These are phyloP conservation scores for Lactifluus pinguis DNA, from an alignment of 768 basidiomycete species.

Conservation along the genomic window DNA sequence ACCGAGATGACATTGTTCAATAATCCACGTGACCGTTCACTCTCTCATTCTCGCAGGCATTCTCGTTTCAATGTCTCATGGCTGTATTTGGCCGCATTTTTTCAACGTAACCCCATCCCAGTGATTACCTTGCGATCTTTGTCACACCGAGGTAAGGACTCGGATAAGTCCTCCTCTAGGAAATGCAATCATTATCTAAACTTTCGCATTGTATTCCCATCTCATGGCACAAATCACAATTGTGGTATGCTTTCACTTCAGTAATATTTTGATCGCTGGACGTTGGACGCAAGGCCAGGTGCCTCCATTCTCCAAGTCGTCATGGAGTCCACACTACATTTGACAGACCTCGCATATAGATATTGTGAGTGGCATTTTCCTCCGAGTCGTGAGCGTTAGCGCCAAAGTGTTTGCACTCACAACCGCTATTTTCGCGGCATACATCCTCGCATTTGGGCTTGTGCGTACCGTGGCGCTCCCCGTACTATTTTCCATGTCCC, in stretches of 20 bases:
- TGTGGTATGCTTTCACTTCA: conserved; percentile 40
- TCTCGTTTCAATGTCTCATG: conserved; percentile 35
- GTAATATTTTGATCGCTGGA: conserved; percentile 47
- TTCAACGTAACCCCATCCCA: conserved; percentile 25
- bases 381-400: not conserved
- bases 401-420: conserved; percentile 2
- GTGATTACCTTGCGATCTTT: conserved; percentile 42
- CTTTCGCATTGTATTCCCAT: conserved; percentile 54
- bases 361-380: conserved; percentile 17
- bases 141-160: conserved; percentile 53
- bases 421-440: conserved; percentile 23
- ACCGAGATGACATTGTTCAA: no score
- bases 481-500: conserved; percentile 48
- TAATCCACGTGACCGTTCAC: conserved; percentile 27
- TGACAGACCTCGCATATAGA: conserved; percentile 22
- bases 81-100: conserved; percentile 29
- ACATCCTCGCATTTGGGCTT: conserved; percentile 39
- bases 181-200: conserved; percentile 71
- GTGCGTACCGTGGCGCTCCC: conserved; percentile 42
- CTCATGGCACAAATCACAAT: conserved; percentile 43
- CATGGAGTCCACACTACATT: not conserved
- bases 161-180: conserved; percentile 30
- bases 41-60: conserved; percentile 39
- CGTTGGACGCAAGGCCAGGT: conserved; percentile 22
- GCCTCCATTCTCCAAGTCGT: not conserved